Evolutionary conservation across 768 basidiomycete species (phyloP).

Genomic region (Pisolithus marmoratus): DNA sequence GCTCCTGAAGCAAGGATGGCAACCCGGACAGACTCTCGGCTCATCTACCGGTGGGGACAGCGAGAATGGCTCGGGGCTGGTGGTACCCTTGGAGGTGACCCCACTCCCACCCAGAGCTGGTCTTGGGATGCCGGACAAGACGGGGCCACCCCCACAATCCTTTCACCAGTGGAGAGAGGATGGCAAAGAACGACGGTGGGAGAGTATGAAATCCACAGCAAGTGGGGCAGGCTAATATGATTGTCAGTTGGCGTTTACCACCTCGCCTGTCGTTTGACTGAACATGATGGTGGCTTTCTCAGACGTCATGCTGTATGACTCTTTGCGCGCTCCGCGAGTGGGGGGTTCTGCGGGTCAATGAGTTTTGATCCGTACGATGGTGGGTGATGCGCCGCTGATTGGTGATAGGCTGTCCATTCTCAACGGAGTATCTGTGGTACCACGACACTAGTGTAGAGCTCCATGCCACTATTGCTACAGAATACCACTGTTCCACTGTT

Average conservation of each 20-base stretch:
- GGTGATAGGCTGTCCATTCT: too few species aligned
- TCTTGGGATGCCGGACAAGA: slow-evolving; percentile 40
- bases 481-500: too few species aligned
- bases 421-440: too few species aligned
- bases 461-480: too few species aligned
- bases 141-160: slow-evolving; percentile 7
- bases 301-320: not conserved
- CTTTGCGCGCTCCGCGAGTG: too few species aligned
- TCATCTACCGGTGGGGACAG: slow-evolving; percentile 3
- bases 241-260: not conserved
- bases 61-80: slow-evolving; percentile 28
- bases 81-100: slow-evolving; percentile 54
- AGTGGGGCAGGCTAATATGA: not conserved
- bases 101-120: slow-evolving; percentile 44
- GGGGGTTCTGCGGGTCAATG: not conserved
- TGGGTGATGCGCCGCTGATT: too few species aligned
- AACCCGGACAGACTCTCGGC: slow-evolving; percentile 48
- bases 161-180: slow-evolving; percentile 35
- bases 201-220: slow-evolving; percentile 5
- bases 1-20: slow-evolving; percentile 73
- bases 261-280: not conserved
- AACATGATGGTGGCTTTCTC: not conserved
- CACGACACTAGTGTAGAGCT: too few species aligned
- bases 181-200: slow-evolving; percentile 39
- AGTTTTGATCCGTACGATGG: not conserved